phyloP scores from a whole-genome alignment of 306 rosid species.

The Rosa chinensis region DNA sequence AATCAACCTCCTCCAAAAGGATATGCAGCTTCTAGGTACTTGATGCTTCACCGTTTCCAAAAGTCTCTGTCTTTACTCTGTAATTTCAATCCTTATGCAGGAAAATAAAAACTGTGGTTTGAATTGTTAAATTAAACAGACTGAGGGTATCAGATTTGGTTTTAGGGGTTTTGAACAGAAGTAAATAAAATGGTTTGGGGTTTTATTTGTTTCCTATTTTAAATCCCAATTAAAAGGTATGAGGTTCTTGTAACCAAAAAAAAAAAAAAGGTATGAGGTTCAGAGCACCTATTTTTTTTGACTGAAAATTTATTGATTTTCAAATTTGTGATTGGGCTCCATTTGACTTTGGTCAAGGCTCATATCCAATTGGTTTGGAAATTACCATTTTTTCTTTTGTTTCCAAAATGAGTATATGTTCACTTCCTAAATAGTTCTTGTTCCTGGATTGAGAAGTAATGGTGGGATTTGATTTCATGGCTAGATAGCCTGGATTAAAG shows the following conservation, averaged over 20 bases:
- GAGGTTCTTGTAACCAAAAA: not conserved
- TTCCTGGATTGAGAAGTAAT: not conserved
- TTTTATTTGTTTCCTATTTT: not conserved
- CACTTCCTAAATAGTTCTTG: constrained; percentile 1
- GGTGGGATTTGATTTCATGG: constrained; percentile 1
- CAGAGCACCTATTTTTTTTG: not conserved
- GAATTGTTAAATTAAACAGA: not conserved
- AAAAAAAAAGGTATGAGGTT: not conserved
- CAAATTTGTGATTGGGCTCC: not conserved
- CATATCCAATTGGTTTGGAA: not conserved
- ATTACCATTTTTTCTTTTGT: not conserved
- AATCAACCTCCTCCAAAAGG: not conserved
- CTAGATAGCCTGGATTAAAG: not conserved
- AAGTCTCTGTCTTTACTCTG: not conserved
- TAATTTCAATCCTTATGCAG: not conserved
- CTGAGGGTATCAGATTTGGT: not conserved
- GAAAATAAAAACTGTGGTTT: not conserved
- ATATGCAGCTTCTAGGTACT: constrained; percentile 12
- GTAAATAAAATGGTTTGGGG: not conserved
- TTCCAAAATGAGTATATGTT: not conserved
- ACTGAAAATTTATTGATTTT: constrained; percentile 5
- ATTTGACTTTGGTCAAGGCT: not conserved
- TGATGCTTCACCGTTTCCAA: not conserved
- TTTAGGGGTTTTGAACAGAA: not conserved
- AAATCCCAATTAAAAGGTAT: not conserved